Conservation (phyloP, 257 asterid species). For the Solanum chilense region DNA sequence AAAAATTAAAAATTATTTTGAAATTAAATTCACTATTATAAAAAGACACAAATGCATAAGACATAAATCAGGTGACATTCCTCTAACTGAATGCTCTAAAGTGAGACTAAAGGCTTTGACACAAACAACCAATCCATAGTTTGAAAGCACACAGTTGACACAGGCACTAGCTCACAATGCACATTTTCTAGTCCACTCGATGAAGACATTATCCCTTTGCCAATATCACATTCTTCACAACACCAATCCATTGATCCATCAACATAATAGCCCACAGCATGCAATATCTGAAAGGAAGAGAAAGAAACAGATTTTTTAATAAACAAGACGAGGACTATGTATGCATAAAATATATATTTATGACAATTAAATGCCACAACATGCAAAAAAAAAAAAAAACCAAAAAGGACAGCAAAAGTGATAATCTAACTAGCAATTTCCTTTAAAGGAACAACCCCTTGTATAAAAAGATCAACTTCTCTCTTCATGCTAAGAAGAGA, state of each 20-base stretch:
- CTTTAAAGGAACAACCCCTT: background rate
- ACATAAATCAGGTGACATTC: too few species aligned
- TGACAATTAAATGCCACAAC: background rate
- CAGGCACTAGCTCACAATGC: constrained; percentile 30
- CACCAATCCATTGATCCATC: background rate
- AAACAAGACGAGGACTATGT: background rate
- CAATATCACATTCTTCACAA: background rate
- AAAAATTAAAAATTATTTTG: background rate
- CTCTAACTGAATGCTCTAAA: too few species aligned
- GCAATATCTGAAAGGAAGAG: background rate
- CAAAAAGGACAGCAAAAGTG: background rate
- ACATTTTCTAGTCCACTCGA: background rate
- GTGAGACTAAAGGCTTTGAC: too few species aligned
- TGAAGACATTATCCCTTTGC: background rate
- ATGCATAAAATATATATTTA: too few species aligned
- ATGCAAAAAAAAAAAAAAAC: background rate
- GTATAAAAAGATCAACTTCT: background rate
- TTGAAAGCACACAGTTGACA: too few species aligned
- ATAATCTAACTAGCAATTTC: background rate
- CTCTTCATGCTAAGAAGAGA: too few species aligned
- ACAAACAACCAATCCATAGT: too few species aligned
- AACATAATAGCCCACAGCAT: too few species aligned
- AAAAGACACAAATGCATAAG: background rate
- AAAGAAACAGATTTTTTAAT: too few species aligned
- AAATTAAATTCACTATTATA: background rate